Base-by-base conservation (phyloP, 176 grass and related monocot species). In the Ensete glaucum region DNA sequence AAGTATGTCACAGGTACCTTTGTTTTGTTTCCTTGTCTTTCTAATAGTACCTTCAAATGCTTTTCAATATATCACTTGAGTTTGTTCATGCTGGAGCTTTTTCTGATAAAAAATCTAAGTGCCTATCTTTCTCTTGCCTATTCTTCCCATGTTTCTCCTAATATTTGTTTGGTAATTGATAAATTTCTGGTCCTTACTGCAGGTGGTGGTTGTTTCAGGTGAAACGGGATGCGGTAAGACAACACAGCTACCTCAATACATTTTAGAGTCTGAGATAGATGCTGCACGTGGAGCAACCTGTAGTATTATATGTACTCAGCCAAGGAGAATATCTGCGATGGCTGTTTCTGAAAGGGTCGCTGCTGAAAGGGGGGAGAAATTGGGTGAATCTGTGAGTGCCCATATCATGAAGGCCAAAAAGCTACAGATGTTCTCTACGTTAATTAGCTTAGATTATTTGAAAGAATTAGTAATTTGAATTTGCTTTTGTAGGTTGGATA, bases 151-250 rank as follows among this genome's bases (percentile, higher is more conserved):
- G n/a, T 75, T 63, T 72, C 23, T 79, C 13, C 25, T 74, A 63
- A 13, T 24, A 17, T 19, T 82, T 19, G 53, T 23, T 51, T 22
- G 64, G 67, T 23, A 64, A 64, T 29, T 70, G 80, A 49, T 12
- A 73, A 67, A 87, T 71, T 50, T 72, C 8, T 69, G 53, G 53
- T 77, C 85, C 20, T 50, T 87, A 58, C 62, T 80, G 73, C 84
- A 98, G 95, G 95, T 98, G 6, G 76, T 94, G 77, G 95, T 98
- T 66, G 82, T 98, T 85, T 94, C 95, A 60, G 95, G 95, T 75
- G 90, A 98, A 87, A 98, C 95, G 62, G 95, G 95, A 54, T 98
- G 95, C 8, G 95, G 95, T 68, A 98, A 98, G 88, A 98, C 95
- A 75, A 98, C 95, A 16, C 95, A 98, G 76, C 58, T 98, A 66